Percentiles rank a stretch among this genome's conserved stretches.
These are phyloP conservation scores for Salix exigua DNA, from an alignment of 345 rosid genomes.

Conservation along the genomic window DNA sequence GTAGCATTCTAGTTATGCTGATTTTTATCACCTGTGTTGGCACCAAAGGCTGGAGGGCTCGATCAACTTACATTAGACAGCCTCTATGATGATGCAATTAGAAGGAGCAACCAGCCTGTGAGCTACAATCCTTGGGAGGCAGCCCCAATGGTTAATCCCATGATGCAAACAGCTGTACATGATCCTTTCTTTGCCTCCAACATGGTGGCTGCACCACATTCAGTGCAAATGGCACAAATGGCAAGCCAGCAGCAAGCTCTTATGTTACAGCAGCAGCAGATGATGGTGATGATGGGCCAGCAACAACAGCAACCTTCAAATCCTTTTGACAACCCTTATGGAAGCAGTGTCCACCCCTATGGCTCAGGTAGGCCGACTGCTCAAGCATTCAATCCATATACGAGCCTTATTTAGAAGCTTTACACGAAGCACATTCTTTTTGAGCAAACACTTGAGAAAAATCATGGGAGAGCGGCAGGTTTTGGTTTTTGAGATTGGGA, in stretches of 20 bases:
- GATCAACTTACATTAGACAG: constrained; percentile 93
- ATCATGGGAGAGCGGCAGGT: not conserved
- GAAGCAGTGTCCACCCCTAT: constrained; percentile 43
- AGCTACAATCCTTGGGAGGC: constrained; percentile 90
- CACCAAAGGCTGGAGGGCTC: constrained; percentile 78
- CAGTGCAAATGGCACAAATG: constrained; percentile 73
- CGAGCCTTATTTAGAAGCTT: constrained; percentile 41
- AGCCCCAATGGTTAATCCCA: constrained; percentile 37
- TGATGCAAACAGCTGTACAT: constrained; percentile 56
- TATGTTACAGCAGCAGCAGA: constrained; percentile 53
- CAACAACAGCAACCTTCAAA: constrained; percentile 51
- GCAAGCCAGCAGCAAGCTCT: constrained; percentile 65
- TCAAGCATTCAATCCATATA: constrained; percentile 57
- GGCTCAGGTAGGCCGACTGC: constrained; percentile 52
- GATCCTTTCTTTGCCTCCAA: constrained; percentile 60
- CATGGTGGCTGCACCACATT: constrained; percentile 49
- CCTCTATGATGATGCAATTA: constrained; percentile 89
- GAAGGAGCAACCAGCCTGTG: constrained; percentile 64
- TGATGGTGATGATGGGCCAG: constrained; percentile 64
- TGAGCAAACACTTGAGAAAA: constrained; percentile 5
- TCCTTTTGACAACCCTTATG: constrained; percentile 52
- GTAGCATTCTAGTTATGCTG: not conserved
- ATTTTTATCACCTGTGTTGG: constrained; percentile 5
- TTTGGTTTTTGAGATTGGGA: constrained; percentile 1
- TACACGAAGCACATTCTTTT: constrained; percentile 9